Evolutionary conservation across 371 early-diverging fungal species (phyloP), one percentile per base, ranked within the genome.

Genomic region (Phascolomyces articulosus): DNA sequence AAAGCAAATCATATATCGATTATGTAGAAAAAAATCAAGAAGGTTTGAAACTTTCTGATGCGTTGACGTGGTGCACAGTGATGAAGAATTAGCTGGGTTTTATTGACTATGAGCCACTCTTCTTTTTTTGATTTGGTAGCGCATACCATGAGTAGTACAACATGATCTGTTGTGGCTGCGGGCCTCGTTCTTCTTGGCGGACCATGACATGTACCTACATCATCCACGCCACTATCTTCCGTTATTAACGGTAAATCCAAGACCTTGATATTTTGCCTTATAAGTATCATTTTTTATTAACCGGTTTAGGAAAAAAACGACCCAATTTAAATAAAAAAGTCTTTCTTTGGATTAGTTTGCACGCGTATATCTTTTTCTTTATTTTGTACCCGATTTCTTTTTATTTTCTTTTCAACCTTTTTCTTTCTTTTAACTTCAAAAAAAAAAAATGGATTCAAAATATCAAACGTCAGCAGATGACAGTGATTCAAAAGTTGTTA

Each of bases 151-250:
- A 15, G 51, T 51, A 23, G 23, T 51, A 24, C 24, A 24, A 24
- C 51, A 1, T 51, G 51, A 24, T 51, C 51, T 44, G 20, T 23
- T 51, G 51, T 51, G 51, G 51, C 51, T 21, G 4, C 23, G 51
- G 51, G 51, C 51, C 51, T 51, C 51, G 51, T 51, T 51, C 51
- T n/a, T n/a, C 26, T 44, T 44, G 44, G 44, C 44, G 34, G 34
- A 9, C 6, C 11, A 11, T 6, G 6, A 2, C 6, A 34, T 9
- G 11, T 34, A 34, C 34, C 6, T 11, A 44, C 15, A 44, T 16
- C 44, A n/a, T n/a, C n/a, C n/a, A n/a, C 44, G 44, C 44, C 51
- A 51, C 26, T 7, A 16, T 10, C 31, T 31, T 31, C 3, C 31
- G 31, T 10, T 6, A 6, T 34, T 34, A 9, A 34, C n/a, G n/a